Percentiles rank a stretch among this genome's conserved stretches.
Evolutionary conservation across 2,329 filamentous ascomycete genomes (phyloP).

Genomic region (Aspergillus ibericus): DNA sequence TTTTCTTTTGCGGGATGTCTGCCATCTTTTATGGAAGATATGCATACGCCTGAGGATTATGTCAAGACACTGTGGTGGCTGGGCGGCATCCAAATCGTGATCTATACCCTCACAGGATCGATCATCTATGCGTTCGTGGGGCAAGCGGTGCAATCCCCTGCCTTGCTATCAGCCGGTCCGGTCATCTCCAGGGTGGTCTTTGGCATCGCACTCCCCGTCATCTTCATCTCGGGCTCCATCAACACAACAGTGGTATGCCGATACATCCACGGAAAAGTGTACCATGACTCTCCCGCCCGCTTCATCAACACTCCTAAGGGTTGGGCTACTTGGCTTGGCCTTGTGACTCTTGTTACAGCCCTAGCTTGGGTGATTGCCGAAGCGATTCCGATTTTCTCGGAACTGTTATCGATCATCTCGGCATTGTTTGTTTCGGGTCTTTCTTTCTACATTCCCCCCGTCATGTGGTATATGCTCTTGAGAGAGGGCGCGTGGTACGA

Average conservation of each 20-base stretch:
- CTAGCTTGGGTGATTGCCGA: slow-evolving; percentile 24
- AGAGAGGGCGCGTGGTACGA: slow-evolving; percentile 22
- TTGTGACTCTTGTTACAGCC: slow-evolving; percentile 15
- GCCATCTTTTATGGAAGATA: slow-evolving; percentile 12
- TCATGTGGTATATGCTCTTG: slow-evolving; percentile 31
- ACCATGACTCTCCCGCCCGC: slow-evolving; percentile 15
- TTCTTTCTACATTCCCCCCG: slow-evolving; percentile 69
- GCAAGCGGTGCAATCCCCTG: slow-evolving; percentile 26
- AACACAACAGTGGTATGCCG: slow-evolving; percentile 21
- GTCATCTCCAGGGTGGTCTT: slow-evolving; percentile 10
- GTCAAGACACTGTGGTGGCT: slow-evolving; percentile 11
- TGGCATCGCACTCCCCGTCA: slow-evolving; percentile 11
- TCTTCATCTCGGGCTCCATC: slow-evolving; percentile 22
- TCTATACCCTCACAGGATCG: slow-evolving; percentile 12
- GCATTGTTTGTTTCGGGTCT: slow-evolving; percentile 83
- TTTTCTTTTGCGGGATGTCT: slow-evolving; percentile 39
- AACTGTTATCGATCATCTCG: slow-evolving; percentile 31
- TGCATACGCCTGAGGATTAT: slow-evolving; percentile 12
- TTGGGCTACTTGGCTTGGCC: slow-evolving; percentile 20
- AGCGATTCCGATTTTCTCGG: slow-evolving; percentile 22
- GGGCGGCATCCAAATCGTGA: slow-evolving; percentile 7
- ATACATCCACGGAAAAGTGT: slow-evolving; percentile 21
- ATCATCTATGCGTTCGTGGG: slow-evolving; percentile 32
- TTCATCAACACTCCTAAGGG: slow-evolving; percentile 21
- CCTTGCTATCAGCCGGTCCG: slow-evolving; percentile 25